phyloP scores from a whole-genome alignment of 2,329 filamentous ascomycete species.

The Zymoseptoria brevis region DNA sequence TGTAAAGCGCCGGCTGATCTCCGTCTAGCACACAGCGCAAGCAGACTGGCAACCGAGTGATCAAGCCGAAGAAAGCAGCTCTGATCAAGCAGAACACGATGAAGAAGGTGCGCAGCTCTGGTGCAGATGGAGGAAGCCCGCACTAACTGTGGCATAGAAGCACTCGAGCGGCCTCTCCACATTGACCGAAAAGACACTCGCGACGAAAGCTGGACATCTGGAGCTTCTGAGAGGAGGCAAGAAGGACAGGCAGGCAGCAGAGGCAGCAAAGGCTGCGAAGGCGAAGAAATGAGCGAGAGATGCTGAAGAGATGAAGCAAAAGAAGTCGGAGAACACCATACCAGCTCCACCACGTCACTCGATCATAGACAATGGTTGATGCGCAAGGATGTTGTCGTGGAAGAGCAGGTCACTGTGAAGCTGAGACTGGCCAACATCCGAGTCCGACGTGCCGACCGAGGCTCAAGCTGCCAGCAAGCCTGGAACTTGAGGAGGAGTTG shows the following conservation, averaged over 20 bases:
- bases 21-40: constrained; percentile 23
- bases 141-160: constrained; percentile 39
- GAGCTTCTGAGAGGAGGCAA: constrained; percentile 61
- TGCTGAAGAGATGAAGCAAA: neutral
- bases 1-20: neutral
- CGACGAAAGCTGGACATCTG: constrained; percentile 60
- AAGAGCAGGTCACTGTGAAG: too few species aligned
- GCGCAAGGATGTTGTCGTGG: too few species aligned
- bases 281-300: constrained; percentile 8
- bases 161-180: constrained; percentile 53
- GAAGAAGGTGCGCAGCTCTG: constrained; percentile 44
- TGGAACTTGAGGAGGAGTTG: too few species aligned
- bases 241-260: constrained; percentile 42
- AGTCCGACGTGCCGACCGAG: too few species aligned
- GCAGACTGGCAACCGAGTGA: constrained; percentile 47
- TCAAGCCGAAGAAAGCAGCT: constrained; percentile 58
- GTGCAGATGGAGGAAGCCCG: neutral
- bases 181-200: constrained; percentile 60
- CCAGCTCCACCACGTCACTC: too few species aligned
- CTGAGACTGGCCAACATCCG: too few species aligned
- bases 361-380: too few species aligned
- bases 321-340: too few species aligned
- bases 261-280: constrained; percentile 15
- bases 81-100: constrained; percentile 55
- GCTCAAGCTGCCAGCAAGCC: too few species aligned